Base-by-base conservation (phyloP, 495 filamentous ascomycete species). In the Hypoxylon crocopeplum region DNA sequence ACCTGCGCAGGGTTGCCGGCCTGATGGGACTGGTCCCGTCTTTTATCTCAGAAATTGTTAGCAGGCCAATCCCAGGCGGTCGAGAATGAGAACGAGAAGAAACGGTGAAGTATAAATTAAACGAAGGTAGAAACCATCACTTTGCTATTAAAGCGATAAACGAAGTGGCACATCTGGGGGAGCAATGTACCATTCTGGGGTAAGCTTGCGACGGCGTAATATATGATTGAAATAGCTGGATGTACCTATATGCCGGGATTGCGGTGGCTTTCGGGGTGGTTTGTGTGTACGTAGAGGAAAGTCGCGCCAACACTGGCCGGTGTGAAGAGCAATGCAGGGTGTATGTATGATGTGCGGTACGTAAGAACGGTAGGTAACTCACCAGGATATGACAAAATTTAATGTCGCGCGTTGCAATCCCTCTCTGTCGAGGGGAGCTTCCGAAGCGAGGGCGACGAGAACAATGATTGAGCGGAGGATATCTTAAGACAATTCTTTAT, bases 401-500 rank as follows among this genome's bases (percentile, higher is more conserved):
- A 60, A 64, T 73, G 69, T 70, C 65, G 66, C 53, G 39, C 56
- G 59, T 51, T 22, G 22, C 39, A 54, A 51, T 42, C 38, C 37
- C 48, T 59, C 44, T 19, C 32, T 33, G 56, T 49, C 54, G 30
- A 40, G 62, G 40, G 56, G 66, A 22, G 63, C 49, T 51, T 45
- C 38, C 24, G 42, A 50, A 40, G 51, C 44, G 41, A 64, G 45
- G 45, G 45, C 60, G 36, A 42, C 38, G 48, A 56, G 61, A 55
- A 53, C 22, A 32, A 44, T 32, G 29, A 77, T 77, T 76, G 75
- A 74, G 48, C 68, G 68, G 53, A 62, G 50, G 47, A 48, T 64
- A 57, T 56, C 69, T 67, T 55, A 56, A 64, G 64, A 76, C n/a
- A 75, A 75, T 67, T 72, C 67, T 53, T 68, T 53, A 58, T 78